phyloP scores from a whole-genome alignment of 768 basidiomycete species.

The Psilocybe cyanescens region DNA sequence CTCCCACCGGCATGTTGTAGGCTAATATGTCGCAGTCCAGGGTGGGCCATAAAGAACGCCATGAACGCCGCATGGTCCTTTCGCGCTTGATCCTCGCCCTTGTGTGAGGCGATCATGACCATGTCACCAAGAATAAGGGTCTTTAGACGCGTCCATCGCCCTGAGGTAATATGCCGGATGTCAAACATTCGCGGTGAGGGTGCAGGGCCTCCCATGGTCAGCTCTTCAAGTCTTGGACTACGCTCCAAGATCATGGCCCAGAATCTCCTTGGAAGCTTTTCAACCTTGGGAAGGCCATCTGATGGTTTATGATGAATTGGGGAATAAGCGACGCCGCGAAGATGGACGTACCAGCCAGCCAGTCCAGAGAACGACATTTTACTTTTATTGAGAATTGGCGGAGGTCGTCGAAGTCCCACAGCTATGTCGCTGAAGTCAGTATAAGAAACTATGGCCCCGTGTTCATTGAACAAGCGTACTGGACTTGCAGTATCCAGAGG shows the following conservation, averaged over 20 bases:
- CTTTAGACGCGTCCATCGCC: slow-evolving; percentile 39
- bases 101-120: slow-evolving; percentile 18
- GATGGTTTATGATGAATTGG: not conserved
- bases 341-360: slow-evolving; percentile 33
- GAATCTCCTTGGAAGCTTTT: slow-evolving; percentile 39
- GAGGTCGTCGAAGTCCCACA: slow-evolving; percentile 40
- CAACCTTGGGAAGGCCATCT: slow-evolving; percentile 37
- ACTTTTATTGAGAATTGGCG: slow-evolving; percentile 35
- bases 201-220: slow-evolving; percentile 36
- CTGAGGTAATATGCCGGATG: slow-evolving; percentile 36
- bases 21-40: slow-evolving; percentile 29
- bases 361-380: slow-evolving; percentile 38
- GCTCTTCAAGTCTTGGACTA: slow-evolving; percentile 39
- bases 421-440: slow-evolving; percentile 22
- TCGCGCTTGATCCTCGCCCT: slow-evolving; percentile 22
- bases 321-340: not conserved
- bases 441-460: slow-evolving; percentile 4
- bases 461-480: slow-evolving; percentile 26
- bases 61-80: slow-evolving; percentile 30
- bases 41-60: slow-evolving; percentile 37
- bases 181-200: slow-evolving; percentile 44
- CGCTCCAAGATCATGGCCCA: slow-evolving; percentile 46
- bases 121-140: slow-evolving; percentile 37
- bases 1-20: slow-evolving; percentile 35
- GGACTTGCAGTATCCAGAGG: slow-evolving; percentile 34